Evolutionary conservation across 2,329 filamentous ascomycete genomes (phyloP).

Genomic region (Graphiopsis chlorocephala): DNA sequence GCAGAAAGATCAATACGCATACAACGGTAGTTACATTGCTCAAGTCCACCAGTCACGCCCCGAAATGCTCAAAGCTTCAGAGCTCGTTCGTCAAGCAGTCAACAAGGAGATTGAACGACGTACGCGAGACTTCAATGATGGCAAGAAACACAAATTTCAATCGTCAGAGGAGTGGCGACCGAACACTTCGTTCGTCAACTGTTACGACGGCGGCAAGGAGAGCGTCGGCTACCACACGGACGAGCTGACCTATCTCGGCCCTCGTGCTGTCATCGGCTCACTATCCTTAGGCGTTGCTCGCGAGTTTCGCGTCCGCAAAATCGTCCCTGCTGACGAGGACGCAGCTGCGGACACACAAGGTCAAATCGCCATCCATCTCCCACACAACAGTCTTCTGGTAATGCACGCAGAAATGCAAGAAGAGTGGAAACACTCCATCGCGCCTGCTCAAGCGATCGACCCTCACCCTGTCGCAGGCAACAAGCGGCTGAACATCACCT

Average conservation of each 20-base stretch:
- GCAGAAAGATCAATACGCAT: slow-evolving; percentile 78
- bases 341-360: slow-evolving; percentile 64
- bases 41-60: slow-evolving; percentile 76
- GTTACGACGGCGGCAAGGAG: slow-evolving; percentile 77
- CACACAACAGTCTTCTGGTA: slow-evolving; percentile 87
- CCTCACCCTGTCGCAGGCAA: slow-evolving; percentile 80
- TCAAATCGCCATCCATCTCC: slow-evolving; percentile 88
- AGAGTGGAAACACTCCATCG: slow-evolving; percentile 88
- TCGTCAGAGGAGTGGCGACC: slow-evolving; percentile 71
- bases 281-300: slow-evolving; percentile 88
- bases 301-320: slow-evolving; percentile 81
- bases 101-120: slow-evolving; percentile 73
- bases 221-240: slow-evolving; percentile 91
- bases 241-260: slow-evolving; percentile 88
- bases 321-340: slow-evolving; percentile 56
- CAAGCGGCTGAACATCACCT: slow-evolving; percentile 88
- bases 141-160: slow-evolving; percentile 74
- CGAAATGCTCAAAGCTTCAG: slow-evolving; percentile 67
- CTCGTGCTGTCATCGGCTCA: slow-evolving; percentile 82
- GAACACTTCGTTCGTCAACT: slow-evolving; percentile 93
- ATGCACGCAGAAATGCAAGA: slow-evolving; percentile 99
- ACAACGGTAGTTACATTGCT: slow-evolving; percentile 74
- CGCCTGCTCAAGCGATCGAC: slow-evolving; percentile 71
- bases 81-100: slow-evolving; percentile 69
- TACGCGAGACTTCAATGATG: slow-evolving; percentile 67